Conservation (phyloP, 106 monocot genomes). For the Amphibolis antarctica region DNA sequence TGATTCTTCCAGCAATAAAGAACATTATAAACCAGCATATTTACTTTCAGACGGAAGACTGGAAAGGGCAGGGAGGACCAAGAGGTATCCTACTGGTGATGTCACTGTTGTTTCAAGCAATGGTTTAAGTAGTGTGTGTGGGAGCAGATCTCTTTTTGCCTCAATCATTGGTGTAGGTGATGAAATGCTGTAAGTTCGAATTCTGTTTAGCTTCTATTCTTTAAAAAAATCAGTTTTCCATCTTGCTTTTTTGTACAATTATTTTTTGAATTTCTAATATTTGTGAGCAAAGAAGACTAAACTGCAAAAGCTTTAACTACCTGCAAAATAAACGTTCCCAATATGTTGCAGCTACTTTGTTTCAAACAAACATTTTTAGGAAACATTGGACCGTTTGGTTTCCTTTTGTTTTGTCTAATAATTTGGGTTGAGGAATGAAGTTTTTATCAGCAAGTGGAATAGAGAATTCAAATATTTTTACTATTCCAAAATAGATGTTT, state of each 20-base stretch:
- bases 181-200: slow-evolving; percentile 83
- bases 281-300: no score
- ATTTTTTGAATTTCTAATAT: no score
- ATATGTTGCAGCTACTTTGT: no score
- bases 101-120: slow-evolving; percentile 29
- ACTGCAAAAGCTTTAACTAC: background rate
- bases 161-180: slow-evolving; percentile 89
- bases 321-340: background rate
- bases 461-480: no score
- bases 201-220: background rate
- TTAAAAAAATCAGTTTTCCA: no score
- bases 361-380: no score
- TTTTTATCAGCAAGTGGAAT: no score
- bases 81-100: slow-evolving; percentile 36
- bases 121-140: slow-evolving; percentile 29
- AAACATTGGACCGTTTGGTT: no score
- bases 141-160: slow-evolving; percentile 32
- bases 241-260: no score
- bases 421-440: no score
- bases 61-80: slow-evolving; percentile 92
- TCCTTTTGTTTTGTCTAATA: no score
- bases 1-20: slow-evolving; percentile 33
- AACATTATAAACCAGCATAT: slow-evolving; percentile 84
- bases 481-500: no score
- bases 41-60: slow-evolving; percentile 78